Base-by-base conservation (phyloP, 257 asterid genomes). In the Lithospermum erythrorhizon region DNA sequence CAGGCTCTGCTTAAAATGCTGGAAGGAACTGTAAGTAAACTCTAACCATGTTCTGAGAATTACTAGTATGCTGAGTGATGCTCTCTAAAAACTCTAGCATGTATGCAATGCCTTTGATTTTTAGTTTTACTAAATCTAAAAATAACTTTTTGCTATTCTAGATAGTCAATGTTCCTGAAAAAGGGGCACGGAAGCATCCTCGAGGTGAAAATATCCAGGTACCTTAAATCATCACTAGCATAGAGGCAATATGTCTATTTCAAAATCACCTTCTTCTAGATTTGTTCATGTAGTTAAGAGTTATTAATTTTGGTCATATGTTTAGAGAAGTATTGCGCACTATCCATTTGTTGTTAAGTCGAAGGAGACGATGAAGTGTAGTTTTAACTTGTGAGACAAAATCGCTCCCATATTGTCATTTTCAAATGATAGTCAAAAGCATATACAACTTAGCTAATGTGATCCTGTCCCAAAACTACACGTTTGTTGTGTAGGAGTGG, bases 101-200 rank as follows among this genome's bases (percentile, higher is more conserved):
- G 19, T 52, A 18, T 18, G 65, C 48, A 14, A 45, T 58, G 24
- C 59, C 57, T 61, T 64, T 59, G 24, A 53, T 19, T 19, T 53
- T 8, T 8, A 9, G 16, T 41, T 41, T 13, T 41, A 18, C 13
- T 41, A 41, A 9, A 9, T 37, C 48, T 37, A 18, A 41, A 67
- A 23, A 35, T 47, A 9, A 49, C 20, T 61, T 59, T 58, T 75
- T 59, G 61, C 57, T 69, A 61, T 65, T 69, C 69, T 90, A 89
- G 97, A 82, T 84, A 65, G 88, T 89, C 67, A 89, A 77, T 71
- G 97, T 89, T 81, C 97, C 97, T 67, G 95, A 89, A 73, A 89
- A 89, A 67, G 97, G 97, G 70, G 85, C 93, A 30, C 82, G 97
- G 81, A 89, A 87, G 79, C 91, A 86, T 71, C 91, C 97, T 61